These are phyloP conservation scores for Neurospora sp. DNA, from an alignment of 2,329 filamentous ascomycete species.

Conservation along the genomic window DNA sequence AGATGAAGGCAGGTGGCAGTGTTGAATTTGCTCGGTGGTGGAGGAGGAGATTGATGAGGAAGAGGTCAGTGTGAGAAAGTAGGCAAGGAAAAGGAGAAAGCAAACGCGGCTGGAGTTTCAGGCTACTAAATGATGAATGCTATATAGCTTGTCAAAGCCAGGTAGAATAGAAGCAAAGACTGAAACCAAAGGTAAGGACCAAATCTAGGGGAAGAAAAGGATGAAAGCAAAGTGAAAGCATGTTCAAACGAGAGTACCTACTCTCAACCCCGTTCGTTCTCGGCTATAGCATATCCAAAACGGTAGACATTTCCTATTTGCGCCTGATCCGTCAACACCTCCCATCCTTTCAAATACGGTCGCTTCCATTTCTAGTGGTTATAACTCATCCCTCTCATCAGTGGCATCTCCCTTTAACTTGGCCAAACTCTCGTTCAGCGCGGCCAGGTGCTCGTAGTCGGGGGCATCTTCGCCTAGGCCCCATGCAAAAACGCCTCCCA, in stretches of 20 bases:
- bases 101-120: not conserved
- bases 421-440: constrained; percentile 21
- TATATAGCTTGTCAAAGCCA: not conserved
- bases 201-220: not conserved
- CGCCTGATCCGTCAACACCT: not conserved
- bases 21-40: not conserved
- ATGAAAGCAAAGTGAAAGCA: not conserved
- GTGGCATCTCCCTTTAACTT: constrained; percentile 1
- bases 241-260: not conserved
- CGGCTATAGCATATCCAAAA: not conserved
- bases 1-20: not conserved
- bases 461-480: constrained; percentile 58
- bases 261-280: not conserved
- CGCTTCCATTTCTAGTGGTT: not conserved
- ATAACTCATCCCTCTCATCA: constrained; percentile 18
- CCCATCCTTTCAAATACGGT: not conserved
- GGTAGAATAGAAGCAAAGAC: not conserved
- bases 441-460: constrained; percentile 29
- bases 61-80: not conserved
- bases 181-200: not conserved
- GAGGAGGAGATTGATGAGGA: not conserved
- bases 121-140: not conserved
- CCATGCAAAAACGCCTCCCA: constrained; percentile 70
- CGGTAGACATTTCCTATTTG: not conserved
- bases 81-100: not conserved